Conservation (phyloP, 1,284 basidiomycete species). For the Coniophora puteana region DNA sequence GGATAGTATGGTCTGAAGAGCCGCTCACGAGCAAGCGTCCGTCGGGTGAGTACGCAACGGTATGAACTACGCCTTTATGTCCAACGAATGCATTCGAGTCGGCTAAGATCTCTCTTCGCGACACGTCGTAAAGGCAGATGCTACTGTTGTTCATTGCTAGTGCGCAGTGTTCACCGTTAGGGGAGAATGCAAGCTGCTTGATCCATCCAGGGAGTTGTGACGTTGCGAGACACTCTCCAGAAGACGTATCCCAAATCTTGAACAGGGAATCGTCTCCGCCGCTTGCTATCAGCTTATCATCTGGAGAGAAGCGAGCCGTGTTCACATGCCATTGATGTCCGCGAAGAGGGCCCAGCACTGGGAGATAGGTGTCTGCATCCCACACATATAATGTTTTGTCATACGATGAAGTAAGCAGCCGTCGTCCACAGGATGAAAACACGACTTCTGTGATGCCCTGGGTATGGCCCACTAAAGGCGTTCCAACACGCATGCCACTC, state of each 20-base stretch:
- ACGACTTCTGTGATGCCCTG: slow-evolving; percentile 37
- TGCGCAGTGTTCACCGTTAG: too few species aligned
- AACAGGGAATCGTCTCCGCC: background rate
- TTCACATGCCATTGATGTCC: background rate
- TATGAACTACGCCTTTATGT: background rate
- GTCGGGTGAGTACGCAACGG: background rate
- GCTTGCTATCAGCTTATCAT: background rate
- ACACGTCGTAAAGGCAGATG: too few species aligned
- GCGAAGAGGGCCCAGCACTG: slow-evolving; percentile 2
- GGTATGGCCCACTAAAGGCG: slow-evolving; percentile 14
- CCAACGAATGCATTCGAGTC: slow-evolving; percentile 23
- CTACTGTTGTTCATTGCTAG: too few species aligned
- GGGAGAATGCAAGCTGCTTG: too few species aligned
- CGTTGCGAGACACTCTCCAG: too few species aligned
- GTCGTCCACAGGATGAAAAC: slow-evolving; percentile 1
- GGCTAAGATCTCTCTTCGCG: too few species aligned
- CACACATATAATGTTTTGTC: slow-evolving; percentile 5
- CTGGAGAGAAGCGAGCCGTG: background rate
- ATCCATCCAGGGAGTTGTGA: too few species aligned
- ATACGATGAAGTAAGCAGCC: background rate
- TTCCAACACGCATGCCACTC: background rate
- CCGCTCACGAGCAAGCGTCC: background rate
- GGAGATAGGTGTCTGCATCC: slow-evolving; percentile 3
- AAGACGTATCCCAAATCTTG: background rate
- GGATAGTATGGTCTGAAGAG: background rate